Evolutionary conservation across 2,329 filamentous ascomycete genomes (phyloP), one percentile per base, ranked within the genome.

Genomic region (Rhinocladiella mackenziei): DNA sequence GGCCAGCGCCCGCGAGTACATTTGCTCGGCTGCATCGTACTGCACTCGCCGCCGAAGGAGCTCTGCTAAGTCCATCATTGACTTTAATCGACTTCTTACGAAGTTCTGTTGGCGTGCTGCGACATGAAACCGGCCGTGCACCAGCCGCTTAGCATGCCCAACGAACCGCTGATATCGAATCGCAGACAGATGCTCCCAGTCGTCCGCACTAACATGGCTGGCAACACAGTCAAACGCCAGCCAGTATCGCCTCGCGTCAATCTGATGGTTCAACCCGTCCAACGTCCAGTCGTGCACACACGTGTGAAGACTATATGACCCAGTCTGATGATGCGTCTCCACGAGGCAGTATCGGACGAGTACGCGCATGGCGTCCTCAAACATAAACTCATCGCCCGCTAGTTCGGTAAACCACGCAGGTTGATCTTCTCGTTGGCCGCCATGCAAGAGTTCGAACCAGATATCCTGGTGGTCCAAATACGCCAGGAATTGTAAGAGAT

Each of bases 391-490:
- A 18, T 48, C 26, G 14, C 19, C 29, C 22, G 29, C 29, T 11
- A 44, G 6, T 13, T 33, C 22, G n/a, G 11, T 26, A 6, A 53
- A 32, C 46, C 64, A 61, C 62, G 19, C 32, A 3, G 46, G 42
- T 10, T 26, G n/a, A 9, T 33, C 20, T 43, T 52, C 31, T 10
- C 10, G n/a, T 14, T 25, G 35, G 10, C 30, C 39, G n/a, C 51
- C 36, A n/a, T 17, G n/a, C 11, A 73, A 48, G 14, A 74, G 59
- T 42, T 71, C 62, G 50, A 61, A 71, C 70, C 65, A 74, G 4
- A 75, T 50, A 48, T 72, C 68, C 10, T 65, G 57, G 48, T 68
- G 66, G 48, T 66, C 62, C 43, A 75, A 68, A 43, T 62, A 67
- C n/a, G 65, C 67, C 61, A 66, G 67, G 11, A 70, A 54, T 13